Conservation (phyloP, 75 land plant genomes). For the Picea glauca region DNA sequence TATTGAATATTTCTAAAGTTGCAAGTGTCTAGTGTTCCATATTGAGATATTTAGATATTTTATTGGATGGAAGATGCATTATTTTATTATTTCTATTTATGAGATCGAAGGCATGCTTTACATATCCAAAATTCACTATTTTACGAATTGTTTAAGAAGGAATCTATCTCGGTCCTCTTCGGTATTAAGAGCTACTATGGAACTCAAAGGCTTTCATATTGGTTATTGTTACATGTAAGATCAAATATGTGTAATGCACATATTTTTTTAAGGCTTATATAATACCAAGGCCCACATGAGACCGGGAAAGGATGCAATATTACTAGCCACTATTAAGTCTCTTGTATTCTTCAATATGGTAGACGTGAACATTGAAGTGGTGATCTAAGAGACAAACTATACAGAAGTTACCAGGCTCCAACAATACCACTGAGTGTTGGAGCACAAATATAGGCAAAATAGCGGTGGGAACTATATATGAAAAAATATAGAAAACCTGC, state of each 20-base stretch:
- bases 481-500: no score
- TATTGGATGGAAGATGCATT: constrained; percentile 1
- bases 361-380: constrained; percentile 48
- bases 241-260: neutral
- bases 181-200: neutral
- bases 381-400: constrained; percentile 70
- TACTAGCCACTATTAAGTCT: constrained; percentile 20
- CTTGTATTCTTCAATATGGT: constrained; percentile 28
- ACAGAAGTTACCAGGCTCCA: no score
- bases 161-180: neutral
- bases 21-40: neutral
- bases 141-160: constrained; percentile 12
- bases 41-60: neutral
- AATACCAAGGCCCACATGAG: constrained; percentile 11
- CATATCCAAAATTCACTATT: constrained; percentile 9
- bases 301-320: constrained; percentile 22
- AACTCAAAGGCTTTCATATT: neutral
- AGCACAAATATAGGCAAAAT: no score
- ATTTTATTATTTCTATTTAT: constrained; percentile 8
- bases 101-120: constrained; percentile 8
- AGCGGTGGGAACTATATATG: no score
- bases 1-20: no score
- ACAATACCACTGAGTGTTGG: no score
- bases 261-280: neutral
- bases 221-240: neutral